Base-by-base conservation (phyloP, 768 basidiomycete species). In the Russula ochroleuca region DNA sequence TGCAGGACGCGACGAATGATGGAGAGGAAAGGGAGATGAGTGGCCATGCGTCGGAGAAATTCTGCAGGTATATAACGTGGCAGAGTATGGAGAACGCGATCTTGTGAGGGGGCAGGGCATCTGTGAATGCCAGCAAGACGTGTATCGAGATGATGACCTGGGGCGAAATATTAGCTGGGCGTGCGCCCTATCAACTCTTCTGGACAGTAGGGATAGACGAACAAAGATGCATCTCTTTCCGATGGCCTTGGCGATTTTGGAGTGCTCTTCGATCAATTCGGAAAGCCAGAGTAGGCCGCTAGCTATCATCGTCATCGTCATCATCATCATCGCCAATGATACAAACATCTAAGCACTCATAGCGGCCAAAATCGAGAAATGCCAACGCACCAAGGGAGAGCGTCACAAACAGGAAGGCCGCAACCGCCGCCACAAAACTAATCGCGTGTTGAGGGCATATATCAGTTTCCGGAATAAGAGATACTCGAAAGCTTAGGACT, bases 241-340 rank as follows among this genome's bases (percentile, higher is more conserved):
- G 25, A 93, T 72, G 0, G 76, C 68, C 76, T 98, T 99, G 14
- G 97, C 90, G 61, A 82, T 71, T 51, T 83, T 83, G 14, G 93
- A 86, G 73, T 96, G 88, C 72, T 98, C 96, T 74, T 98, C 96
- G 66, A 98, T 98, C 37, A 98, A 74, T 73, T 98, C 96, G 2
- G 95, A 94, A 37, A 96, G 78, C 80, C 96, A 98, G 59, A 98
- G 77, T 50, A 98, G 78, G 8, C 95, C 96, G 75, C 92, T 95
- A 54, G 96, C 96, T 96, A 72, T 64, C 25, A 52, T 66, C 55
- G 62, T 53, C 70, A 5, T 28, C 28, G 5, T 28, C 28, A 5
- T 28, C 28, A 28, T 28, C 28, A 28, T 28, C 28, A 28, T 28
- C 28, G 28, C 28, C 28, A 28, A 28, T 28, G 28, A 28, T 28